A percentile compares a stretch with the other conserved stretches of the same genome.
These are phyloP conservation scores for Geosmithia flava DNA, from an alignment of 2,329 filamentous ascomycete species.

Conservation along the genomic window DNA sequence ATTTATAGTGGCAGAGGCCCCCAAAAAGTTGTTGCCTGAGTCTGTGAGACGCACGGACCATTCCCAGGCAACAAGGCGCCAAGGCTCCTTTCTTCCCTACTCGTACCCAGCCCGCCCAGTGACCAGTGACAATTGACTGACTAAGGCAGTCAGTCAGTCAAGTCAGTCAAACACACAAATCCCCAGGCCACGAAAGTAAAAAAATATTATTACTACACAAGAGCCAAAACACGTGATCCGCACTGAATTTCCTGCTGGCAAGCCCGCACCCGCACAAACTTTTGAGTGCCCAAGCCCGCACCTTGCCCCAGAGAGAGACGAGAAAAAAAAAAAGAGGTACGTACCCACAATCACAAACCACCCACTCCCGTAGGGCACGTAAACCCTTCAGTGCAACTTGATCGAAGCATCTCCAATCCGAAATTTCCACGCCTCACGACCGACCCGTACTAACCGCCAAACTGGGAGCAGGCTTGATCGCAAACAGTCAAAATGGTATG, in stretches of 20 bases:
- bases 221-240: constrained; percentile 10
- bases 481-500: constrained; percentile 41
- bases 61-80: constrained; percentile 3
- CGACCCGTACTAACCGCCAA: constrained; percentile 19
- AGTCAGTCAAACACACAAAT: too few species aligned
- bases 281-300: background rate
- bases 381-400: constrained; percentile 29
- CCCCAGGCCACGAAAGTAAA: background rate
- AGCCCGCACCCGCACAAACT: constrained; percentile 4
- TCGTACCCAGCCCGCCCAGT: too few species aligned
- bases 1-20: constrained; percentile 19
- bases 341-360: constrained; percentile 3
- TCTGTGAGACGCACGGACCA: background rate
- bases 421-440: constrained; percentile 26
- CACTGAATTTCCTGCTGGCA: constrained; percentile 3
- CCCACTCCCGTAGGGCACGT: constrained; percentile 20
- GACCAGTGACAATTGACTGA: background rate
- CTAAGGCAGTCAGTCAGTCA: background rate
- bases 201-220: background rate
- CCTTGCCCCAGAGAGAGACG: constrained; percentile 10
- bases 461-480: constrained; percentile 33
- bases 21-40: too few species aligned
- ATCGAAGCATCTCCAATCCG: constrained; percentile 20
- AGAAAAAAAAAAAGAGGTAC: constrained; percentile 14
- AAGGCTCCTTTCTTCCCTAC: background rate